Evolutionary conservation across 345 rosid genomes (phyloP), one percentile per base, ranked within the genome.

Genomic region (Eutrema heterophyllum): DNA sequence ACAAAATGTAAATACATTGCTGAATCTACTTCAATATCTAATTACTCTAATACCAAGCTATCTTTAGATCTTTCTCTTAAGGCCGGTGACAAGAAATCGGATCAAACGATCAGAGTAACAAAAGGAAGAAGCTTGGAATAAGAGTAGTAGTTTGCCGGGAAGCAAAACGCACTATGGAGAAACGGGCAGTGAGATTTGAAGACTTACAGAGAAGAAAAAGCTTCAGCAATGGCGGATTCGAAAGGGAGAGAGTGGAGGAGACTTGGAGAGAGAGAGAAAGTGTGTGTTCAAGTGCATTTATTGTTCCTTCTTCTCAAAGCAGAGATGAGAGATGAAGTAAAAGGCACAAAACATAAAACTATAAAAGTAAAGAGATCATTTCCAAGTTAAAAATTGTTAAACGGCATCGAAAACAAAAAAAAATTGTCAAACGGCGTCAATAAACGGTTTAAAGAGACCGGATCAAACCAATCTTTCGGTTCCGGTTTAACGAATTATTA

Each of bases 221-320:
- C 46, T 7, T 64, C 56, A 65, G 16, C 72, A 65, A 65, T 77
- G 80, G 80, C 63, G 76, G 67, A 64, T 57, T 49, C 53, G 62
- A 49, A 33, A 67, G 72, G 67, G 64, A 68, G 62, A 65, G 38
- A 64, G 48, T 7, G 29, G 14, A 38, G 14, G 38, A 8, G 77
- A 64, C 64, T 55, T 64, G 39, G 63, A 64, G 78, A 64, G 78
- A 54, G 50, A 14, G 58, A 24, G 71, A 4, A 65, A 7, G 75
- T 13, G 74, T 7, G 78, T 57, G 66, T 30, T 65, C 57, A 71
- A 77, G 41, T 64, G 80, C 80, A 71, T 77, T 71, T 71, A 77
- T 58, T 77, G 77, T 77, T 71, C 63, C 80, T 77, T 77, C 77
- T 77, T 77, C 73, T 77, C 72, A 49, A 77, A 77, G 80, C 77